A percentile compares a stretch with the other conserved stretches of the same genome.
Conservation (phyloP, 768 basidiomycete species). For the Mycena maculata region DNA sequence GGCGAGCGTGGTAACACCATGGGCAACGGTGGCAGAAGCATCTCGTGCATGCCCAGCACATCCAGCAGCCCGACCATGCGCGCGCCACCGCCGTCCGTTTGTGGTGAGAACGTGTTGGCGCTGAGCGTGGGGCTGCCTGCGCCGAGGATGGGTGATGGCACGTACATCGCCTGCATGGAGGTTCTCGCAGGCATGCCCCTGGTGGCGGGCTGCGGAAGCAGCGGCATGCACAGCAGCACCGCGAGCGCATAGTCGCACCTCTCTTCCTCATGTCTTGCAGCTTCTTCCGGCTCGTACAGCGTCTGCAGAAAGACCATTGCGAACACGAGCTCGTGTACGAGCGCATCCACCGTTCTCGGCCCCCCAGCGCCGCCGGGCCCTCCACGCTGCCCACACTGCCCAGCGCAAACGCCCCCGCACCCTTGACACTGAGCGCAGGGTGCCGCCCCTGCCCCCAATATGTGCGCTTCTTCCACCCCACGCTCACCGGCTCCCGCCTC, state of each 20-base stretch:
- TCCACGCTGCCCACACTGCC: constrained; percentile 6
- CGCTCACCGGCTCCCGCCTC: constrained; percentile 45
- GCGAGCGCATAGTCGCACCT: too few species aligned
- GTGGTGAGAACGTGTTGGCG: constrained; percentile 63
- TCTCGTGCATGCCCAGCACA: constrained; percentile 48
- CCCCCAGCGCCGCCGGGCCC: background rate
- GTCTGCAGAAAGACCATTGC: too few species aligned
- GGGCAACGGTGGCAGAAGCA: constrained; percentile 24
- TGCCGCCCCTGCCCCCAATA: constrained; percentile 74
- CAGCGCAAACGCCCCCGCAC: constrained; percentile 8
- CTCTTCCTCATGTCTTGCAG: too few species aligned
- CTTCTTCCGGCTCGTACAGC: too few species aligned
- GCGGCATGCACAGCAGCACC: too few species aligned
- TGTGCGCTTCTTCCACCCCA: constrained; percentile 29
- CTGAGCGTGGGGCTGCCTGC: constrained; percentile 55
- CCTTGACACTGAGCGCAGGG: constrained; percentile 47
- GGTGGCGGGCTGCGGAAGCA: too few species aligned
- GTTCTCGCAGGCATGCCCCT: too few species aligned
- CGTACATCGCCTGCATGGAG: too few species aligned
- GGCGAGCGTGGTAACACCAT: constrained; percentile 40
- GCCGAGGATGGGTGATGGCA: constrained; percentile 58
- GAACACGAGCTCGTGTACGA: constrained; percentile 85
- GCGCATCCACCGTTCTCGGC: constrained; percentile 75
- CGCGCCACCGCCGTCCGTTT: constrained; percentile 54
- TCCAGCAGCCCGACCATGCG: constrained; percentile 57